Base-by-base conservation (phyloP, 768 basidiomycete genomes). In the Boletus sp. region DNA sequence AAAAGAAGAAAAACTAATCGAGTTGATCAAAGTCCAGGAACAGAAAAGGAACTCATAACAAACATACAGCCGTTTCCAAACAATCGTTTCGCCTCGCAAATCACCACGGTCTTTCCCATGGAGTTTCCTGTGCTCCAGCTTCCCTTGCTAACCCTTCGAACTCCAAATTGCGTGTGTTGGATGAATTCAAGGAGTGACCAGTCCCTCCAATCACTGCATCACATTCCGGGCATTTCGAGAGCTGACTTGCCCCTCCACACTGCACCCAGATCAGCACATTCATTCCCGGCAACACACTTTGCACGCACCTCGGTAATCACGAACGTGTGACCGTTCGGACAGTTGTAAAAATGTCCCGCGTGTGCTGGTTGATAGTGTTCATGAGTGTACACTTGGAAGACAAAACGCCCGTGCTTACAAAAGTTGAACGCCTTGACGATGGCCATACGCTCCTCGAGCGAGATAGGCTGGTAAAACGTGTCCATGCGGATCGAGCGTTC, bases 251-350 rank as follows among this genome's bases (percentile, higher is more conserved):
- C 1, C 83, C 83, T 17, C 84, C 85, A 50, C 84, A 87, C 83
- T 86, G 55, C 29, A 18, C 35, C 33, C 44, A 24, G n/a, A 42
- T 57, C 14, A 58, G 55, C 20, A 55, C n/a, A 15, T 10, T n/a
- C 18, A 4, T 45, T 53, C 17, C 10, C 20, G 11, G 1, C 17
- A 7, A 54, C 37, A 14, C 10, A 2, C 20, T 7, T 3, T 18
- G 11, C 50, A 62, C 42, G 37, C 55, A 86, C 83, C 66, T 86
- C 80, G 0, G 66, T 70, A 35, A 88, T 86, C 2, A 83, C 80
- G 54, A 83, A 87, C 0, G 79, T 75, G 60, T 88, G 86, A 0
- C 86, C 86, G 49, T 86, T 86, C 0, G 71, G 76, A 54, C 82
- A 83, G 17, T 74, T 77, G 54, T 79, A 81, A 56, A 76, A 81